phyloP scores from a whole-genome alignment of 805 yeast species.

The Candida germanica region DNA sequence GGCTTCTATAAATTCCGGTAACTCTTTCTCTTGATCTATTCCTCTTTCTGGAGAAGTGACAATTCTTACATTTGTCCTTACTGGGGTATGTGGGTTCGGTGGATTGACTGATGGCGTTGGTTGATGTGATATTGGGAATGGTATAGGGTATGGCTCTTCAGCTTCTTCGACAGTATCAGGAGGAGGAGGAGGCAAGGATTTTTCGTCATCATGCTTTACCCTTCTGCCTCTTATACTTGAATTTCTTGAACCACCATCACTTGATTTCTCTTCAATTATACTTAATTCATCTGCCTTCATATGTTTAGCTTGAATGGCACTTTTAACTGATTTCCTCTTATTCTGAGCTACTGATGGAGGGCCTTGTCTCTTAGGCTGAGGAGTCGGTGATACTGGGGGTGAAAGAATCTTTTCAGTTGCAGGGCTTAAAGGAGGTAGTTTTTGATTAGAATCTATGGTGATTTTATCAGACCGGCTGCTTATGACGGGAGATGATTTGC shows the following conservation, averaged over 20 bases:
- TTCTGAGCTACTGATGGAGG: slow-evolving; percentile 28
- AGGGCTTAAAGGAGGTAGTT: not conserved
- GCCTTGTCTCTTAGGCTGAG: slow-evolving; percentile 10
- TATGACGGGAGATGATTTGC: not conserved
- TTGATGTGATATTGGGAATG: not conserved
- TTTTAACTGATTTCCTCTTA: slow-evolving; percentile 25
- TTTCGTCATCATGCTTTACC: slow-evolving; percentile 5
- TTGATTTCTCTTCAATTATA: slow-evolving; percentile 40
- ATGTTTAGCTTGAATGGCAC: slow-evolving; percentile 16
- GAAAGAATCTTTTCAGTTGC: not conserved
- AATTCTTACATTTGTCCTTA: slow-evolving; percentile 1
- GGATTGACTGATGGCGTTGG: not conserved
- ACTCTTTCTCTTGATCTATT: not conserved
- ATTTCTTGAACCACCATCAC: slow-evolving; percentile 25
- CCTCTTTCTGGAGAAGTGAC: slow-evolving; percentile 1
- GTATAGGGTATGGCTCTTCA: not conserved
- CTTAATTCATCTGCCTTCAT: slow-evolving; percentile 37
- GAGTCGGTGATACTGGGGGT: slow-evolving; percentile 7
- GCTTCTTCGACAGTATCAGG: not conserved
- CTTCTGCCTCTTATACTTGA: slow-evolving; percentile 23
- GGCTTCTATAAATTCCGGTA: slow-evolving; percentile 9
- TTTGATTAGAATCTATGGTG: not conserved
- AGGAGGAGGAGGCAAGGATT: slow-evolving; percentile 9
- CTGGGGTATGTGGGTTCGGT: slow-evolving; percentile 3
- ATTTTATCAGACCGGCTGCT: not conserved